Evolutionary conservation across 257 asterid genomes (phyloP), one percentile per base, ranked within the genome.

Genomic region (Henckelia pumila): DNA sequence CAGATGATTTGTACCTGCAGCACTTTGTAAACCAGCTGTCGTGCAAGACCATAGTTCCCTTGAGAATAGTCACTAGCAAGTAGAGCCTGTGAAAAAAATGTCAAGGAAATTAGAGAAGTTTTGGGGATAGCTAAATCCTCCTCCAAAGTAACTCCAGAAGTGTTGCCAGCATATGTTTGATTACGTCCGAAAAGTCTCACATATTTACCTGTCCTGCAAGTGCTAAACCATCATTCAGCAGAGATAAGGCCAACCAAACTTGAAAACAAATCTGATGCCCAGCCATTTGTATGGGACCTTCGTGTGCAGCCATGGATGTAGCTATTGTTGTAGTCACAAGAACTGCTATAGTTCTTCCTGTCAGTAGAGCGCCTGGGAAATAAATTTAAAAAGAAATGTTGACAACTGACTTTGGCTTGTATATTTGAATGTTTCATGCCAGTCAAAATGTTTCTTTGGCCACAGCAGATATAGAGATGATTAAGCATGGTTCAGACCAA

Each of bases 141-240:
- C 21, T 35, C 58, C 14, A 33, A 61, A 61, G 24, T 10, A 55
- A 70, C 35, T 60, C 49, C 37, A 24, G 33, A 55, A 56, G 44
- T 24, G 14, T 49, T 21, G 35, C 13, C 17, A 33, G 17, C 16
- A 22, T 20, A 23, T 52, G 35, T n/a, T 44, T 14, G 47, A 67
- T 21, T 25, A 56, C 22, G 22, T 44, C 14, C 7, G n/a, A 49
- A 21, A 29, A 64, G 28, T 66, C 20, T 33, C 13, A 44, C 56
- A 6, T 23, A 47, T 55, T 32, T 77, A 93, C 99, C 94, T 90
- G 99, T 40, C 99, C 97, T 58, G 97, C 92, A 79, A 93, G 95
- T 61, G 97, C 99, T 68, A 93, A 75, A 76, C 97, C 97, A 78
- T 93, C 97, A 74, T 88, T 93, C 57, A 93, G 89, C 89, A 93